Evolutionary conservation across 2,329 filamentous ascomycete genomes (phyloP).

Genomic region (Cladophialophora chaetospira): DNA sequence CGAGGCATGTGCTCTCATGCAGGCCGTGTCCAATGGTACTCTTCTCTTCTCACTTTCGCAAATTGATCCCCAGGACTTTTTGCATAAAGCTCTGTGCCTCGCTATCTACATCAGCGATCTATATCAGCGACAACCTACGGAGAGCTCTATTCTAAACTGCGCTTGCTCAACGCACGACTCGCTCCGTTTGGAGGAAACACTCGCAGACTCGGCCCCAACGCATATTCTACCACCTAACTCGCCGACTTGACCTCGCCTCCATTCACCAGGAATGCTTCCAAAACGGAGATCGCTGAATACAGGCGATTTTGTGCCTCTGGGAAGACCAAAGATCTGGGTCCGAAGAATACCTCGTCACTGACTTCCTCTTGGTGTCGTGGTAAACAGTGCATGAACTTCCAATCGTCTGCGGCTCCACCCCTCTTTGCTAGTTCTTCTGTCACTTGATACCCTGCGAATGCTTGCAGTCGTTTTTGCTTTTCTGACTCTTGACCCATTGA

Average conservation of each 20-base stretch:
- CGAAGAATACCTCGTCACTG: slow-evolving; percentile 91
- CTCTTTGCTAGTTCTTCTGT: slow-evolving; percentile 79
- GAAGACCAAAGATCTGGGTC: slow-evolving; percentile 82
- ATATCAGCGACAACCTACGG: too few relatives aligned
- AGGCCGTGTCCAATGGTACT: not conserved
- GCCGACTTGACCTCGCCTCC: slow-evolving; percentile 68
- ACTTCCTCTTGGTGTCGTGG: slow-evolving; percentile 93
- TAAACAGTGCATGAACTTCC: slow-evolving; percentile 99
- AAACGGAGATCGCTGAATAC: slow-evolving; percentile 82
- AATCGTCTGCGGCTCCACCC: slow-evolving; percentile 81
- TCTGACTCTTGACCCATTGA: slow-evolving; percentile 98
- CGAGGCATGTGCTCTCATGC: slow-evolving; percentile 10
- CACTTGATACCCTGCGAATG: slow-evolving; percentile 88
- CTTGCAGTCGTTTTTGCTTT: slow-evolving; percentile 71
- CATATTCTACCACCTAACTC: not conserved
- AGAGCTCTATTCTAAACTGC: too few relatives aligned
- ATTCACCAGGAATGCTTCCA: slow-evolving; percentile 93
- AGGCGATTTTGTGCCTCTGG: slow-evolving; percentile 91
- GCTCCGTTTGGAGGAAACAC: too few relatives aligned
- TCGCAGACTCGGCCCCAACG: not conserved
- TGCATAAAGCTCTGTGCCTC: too few relatives aligned
- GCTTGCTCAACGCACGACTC: too few relatives aligned
- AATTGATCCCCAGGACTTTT: too few relatives aligned
- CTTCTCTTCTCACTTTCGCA: not conserved
- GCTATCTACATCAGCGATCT: too few relatives aligned